Base-by-base conservation (phyloP, 805 yeast genomes). In the Zygoascus ofunaensis region DNA sequence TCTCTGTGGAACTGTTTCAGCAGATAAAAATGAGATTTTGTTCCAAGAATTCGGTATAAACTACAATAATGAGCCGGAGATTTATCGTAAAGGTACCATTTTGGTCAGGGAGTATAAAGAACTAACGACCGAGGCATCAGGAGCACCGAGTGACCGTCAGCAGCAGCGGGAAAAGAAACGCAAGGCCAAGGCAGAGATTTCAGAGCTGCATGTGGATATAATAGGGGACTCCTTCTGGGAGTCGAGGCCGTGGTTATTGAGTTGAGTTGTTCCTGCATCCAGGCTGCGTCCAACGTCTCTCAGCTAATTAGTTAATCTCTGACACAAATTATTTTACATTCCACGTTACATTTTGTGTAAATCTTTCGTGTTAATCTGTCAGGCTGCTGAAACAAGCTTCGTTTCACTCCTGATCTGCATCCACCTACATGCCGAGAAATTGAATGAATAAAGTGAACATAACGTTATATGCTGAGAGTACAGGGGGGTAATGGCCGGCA, bases 31-130 rank as follows among this genome's bases (percentile, higher is more conserved):
- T 58, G 98, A 92, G 59, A 79, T 92, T 2, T 60, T 92, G 48
- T 92, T 83, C 57, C 64, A 72, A 19, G 74, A 79, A 48, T 84
- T 89, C 62, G 83, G 83, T 0, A 79, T 90, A 36, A 92, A 92
- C 58, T 92, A 92, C 64, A 92, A 92, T 59, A 77, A 85, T 51
- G 97, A 90, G 63, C 84, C 83, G 0, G 96, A 84, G 44, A 80
- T 87, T 49, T 92, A 66, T 65, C 84, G 82, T 50, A 92, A 90
- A 65, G 98, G 98, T 2, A 77, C 89, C 0, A 62, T 76, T 2
- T 60, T 76, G 15, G 66, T 79, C 3, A 66, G 89, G 54, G 80
- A 77, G 43, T 54, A 58, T 34, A 32, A 15, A 12, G 21, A 26
- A 18, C 32, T 19, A 37, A n/a, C 35, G 37, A 23, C 12, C 12